Evolutionary conservation across 345 rosid genomes (phyloP).

Genomic region (Eucalyptus erythrocorys): DNA sequence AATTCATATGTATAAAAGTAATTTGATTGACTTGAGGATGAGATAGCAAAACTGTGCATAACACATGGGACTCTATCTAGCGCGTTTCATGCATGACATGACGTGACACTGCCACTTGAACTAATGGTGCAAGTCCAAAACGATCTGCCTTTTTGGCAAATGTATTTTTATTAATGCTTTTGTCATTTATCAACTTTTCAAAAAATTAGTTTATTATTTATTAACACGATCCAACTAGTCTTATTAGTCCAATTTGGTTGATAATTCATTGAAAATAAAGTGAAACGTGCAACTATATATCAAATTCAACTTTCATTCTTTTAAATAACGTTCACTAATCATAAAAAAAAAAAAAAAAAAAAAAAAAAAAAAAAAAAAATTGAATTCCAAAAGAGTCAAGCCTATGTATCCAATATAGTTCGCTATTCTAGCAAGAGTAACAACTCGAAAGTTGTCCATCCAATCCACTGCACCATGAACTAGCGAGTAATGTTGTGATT

Average conservation of each 20-base stretch:
- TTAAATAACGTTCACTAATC: no score
- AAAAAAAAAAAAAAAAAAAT: no score
- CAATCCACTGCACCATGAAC: background rate
- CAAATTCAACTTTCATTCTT: background rate
- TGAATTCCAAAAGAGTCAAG: no score
- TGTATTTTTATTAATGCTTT: background rate
- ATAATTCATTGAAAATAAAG: background rate
- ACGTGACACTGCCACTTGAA: background rate
- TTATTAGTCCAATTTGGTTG: background rate
- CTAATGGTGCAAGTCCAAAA: background rate
- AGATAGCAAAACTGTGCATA: background rate
- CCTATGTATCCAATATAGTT: no score
- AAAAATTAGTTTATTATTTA: background rate
- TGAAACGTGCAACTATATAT: background rate
- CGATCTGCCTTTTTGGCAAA: background rate
- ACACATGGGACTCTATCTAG: background rate
- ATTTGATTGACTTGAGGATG: background rate
- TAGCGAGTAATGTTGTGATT: fast-evolving
- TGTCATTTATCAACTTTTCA: background rate
- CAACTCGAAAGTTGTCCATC: background rate
- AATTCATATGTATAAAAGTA: background rate
- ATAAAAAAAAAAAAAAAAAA: no score
- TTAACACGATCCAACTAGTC: background rate
- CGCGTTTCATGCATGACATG: background rate
- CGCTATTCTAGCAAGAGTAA: background rate